Evolutionary conservation across 1,284 basidiomycete species (phyloP).

Genomic region (Cutaneotrichosporon dermatis): DNA sequence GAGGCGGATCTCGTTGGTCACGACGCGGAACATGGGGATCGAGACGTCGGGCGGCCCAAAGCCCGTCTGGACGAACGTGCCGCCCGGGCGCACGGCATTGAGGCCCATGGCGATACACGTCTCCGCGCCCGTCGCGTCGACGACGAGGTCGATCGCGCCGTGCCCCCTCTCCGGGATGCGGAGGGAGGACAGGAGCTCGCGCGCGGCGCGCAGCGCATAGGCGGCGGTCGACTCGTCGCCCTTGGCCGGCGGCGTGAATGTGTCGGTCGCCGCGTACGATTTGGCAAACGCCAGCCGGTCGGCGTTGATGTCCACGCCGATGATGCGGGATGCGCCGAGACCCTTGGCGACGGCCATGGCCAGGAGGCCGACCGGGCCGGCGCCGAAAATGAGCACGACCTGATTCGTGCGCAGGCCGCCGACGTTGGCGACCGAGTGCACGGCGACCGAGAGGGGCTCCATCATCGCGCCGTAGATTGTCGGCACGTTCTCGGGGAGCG

Average conservation of each 20-base stretch:
- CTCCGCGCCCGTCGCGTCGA: slow-evolving; percentile 60
- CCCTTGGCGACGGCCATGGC: slow-evolving; percentile 90
- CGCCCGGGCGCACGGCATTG: slow-evolving; percentile 57
- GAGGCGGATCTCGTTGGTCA: slow-evolving; percentile 45
- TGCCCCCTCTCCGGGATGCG: slow-evolving; percentile 51
- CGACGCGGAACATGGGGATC: slow-evolving; percentile 44
- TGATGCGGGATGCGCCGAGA: slow-evolving; percentile 71
- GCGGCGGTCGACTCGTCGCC: slow-evolving; percentile 25
- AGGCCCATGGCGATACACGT: slow-evolving; percentile 59
- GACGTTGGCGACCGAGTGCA: slow-evolving; percentile 78
- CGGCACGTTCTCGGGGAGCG: slow-evolving; percentile 47
- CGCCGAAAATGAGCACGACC: slow-evolving; percentile 75
- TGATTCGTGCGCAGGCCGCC: slow-evolving; percentile 69
- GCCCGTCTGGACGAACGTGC: slow-evolving; percentile 45
- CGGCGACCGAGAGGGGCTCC: slow-evolving; percentile 87
- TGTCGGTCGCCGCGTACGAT: slow-evolving; percentile 79
- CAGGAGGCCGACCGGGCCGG: slow-evolving; percentile 85
- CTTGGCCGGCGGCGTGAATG: slow-evolving; percentile 56
- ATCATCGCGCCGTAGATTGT: slow-evolving; percentile 59
- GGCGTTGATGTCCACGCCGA: slow-evolving; percentile 77
- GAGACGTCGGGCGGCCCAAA: slow-evolving; percentile 43
- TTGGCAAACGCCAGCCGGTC: slow-evolving; percentile 82
- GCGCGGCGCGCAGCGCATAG: slow-evolving; percentile 58
- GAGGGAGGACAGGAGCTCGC: slow-evolving; percentile 48
- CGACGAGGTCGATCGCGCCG: slow-evolving; percentile 56